phyloP scores from a whole-genome alignment of 2,329 filamentous ascomycete genomes.

The Cercospora zeae-maydis region DNA sequence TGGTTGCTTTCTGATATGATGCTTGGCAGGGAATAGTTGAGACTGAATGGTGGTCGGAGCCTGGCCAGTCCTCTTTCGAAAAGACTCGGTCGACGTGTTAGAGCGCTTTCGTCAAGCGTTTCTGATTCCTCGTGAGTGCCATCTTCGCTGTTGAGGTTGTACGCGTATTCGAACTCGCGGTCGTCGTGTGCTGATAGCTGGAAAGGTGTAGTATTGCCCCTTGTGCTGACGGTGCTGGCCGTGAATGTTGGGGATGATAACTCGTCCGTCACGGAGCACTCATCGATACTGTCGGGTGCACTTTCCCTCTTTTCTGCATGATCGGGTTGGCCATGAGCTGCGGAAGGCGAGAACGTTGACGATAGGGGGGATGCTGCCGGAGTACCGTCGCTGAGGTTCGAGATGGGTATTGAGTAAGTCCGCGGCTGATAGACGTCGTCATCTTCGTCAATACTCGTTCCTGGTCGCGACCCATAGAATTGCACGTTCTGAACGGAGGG shows the following conservation, averaged over 20 bases:
- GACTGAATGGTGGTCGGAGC: slow-evolving; percentile 9
- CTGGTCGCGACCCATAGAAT: slow-evolving; percentile 26
- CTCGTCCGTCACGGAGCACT: slow-evolving; percentile 20
- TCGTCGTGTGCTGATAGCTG: slow-evolving; percentile 22
- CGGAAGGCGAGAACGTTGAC: not conserved
- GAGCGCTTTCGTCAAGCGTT: not conserved
- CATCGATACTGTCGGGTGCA: slow-evolving; percentile 10
- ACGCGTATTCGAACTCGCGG: not conserved
- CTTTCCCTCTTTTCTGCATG: slow-evolving; percentile 1
- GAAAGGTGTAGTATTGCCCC: slow-evolving; percentile 29
- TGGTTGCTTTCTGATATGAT: slow-evolving; percentile 16
- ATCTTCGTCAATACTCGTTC: slow-evolving; percentile 16
- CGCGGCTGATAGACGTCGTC: slow-evolving; percentile 20
- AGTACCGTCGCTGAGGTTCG: slow-evolving; percentile 21
- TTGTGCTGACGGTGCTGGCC: slow-evolving; percentile 33
- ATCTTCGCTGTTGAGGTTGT: not conserved
- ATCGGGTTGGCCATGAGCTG: not conserved
- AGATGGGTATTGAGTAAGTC: slow-evolving; percentile 21
- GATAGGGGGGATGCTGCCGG: slow-evolving; percentile 9
- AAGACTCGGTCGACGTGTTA: slow-evolving; percentile 8
- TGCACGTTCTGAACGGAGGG: slow-evolving; percentile 26
- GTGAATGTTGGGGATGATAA: slow-evolving; percentile 35
- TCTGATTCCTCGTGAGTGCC: not conserved
- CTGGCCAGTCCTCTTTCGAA: slow-evolving; percentile 13
- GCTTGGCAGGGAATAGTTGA: slow-evolving; percentile 25